Conservation (phyloP, 257 asterid genomes). For the Solanum boliviense region DNA sequence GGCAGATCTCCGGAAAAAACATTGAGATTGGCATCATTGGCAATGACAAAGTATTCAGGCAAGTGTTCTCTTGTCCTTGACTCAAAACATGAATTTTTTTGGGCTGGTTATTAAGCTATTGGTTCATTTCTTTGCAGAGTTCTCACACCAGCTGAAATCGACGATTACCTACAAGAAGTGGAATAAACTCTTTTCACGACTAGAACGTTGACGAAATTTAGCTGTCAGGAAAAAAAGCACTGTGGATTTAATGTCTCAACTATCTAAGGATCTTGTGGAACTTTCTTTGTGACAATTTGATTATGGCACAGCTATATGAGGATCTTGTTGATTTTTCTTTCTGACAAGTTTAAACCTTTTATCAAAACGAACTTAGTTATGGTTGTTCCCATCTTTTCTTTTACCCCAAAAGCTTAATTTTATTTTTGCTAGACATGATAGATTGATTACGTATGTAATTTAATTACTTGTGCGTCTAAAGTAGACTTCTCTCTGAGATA, state of each 20-base stretch:
- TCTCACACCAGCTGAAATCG: constrained; percentile 78
- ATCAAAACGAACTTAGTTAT: neutral
- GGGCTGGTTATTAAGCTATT: neutral
- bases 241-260: neutral
- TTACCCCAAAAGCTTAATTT: neutral
- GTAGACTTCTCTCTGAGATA: neutral
- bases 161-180: constrained; percentile 89
- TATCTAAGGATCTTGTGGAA: neutral
- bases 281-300: neutral
- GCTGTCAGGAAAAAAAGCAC: neutral
- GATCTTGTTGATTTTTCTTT: neutral
- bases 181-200: constrained; percentile 28
- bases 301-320: neutral
- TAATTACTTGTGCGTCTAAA: neutral
- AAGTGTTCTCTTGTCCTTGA: constrained; percentile 1
- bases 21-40: constrained; percentile 98
- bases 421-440: neutral
- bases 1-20: constrained; percentile 91
- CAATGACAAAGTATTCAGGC: constrained; percentile 69
- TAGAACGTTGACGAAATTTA: neutral
- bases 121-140: constrained; percentile 45
- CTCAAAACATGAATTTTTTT: neutral
- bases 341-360: neutral
- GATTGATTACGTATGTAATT: neutral
- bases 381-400: neutral